phyloP scores from a whole-genome alignment of 2,329 filamentous ascomycete species.

The Calonectria montana region DNA sequence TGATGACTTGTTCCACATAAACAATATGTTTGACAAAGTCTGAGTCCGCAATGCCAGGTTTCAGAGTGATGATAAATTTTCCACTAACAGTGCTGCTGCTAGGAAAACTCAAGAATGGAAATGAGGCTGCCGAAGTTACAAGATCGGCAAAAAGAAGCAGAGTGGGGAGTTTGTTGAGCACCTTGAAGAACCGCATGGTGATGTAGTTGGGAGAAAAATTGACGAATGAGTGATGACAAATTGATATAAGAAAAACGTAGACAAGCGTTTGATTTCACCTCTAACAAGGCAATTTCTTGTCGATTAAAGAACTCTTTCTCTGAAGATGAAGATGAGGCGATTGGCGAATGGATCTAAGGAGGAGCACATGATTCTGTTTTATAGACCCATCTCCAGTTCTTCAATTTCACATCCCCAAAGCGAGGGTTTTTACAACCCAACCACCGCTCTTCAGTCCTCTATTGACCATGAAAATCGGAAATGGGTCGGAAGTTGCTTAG shows the following conservation, averaged over 20 bases:
- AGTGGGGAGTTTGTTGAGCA: neutral
- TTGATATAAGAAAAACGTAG: neutral
- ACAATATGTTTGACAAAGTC: neutral
- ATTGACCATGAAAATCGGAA: neutral
- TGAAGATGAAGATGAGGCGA: too few relatives aligned
- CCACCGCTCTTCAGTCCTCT: neutral
- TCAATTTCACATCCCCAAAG: neutral
- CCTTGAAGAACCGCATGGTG: neutral
- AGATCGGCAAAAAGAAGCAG: neutral
- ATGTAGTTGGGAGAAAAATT: neutral
- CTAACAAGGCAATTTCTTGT: neutral
- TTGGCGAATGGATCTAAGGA: neutral
- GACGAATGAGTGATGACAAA: neutral
- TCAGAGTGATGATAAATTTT: neutral
- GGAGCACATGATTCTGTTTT: neutral
- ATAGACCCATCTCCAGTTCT: neutral
- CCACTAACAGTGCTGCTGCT: neutral
- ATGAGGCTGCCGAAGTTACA: neutral
- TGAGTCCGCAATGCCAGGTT: neutral
- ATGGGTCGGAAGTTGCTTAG: neutral
- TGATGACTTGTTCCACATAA: neutral
- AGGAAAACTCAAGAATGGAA: neutral
- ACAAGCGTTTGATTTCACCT: neutral
- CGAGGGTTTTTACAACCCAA: neutral
- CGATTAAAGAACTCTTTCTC: neutral